Conservation (phyloP, 2,329 filamentous ascomycete species). For the Phaeosphaeria sp. region DNA sequence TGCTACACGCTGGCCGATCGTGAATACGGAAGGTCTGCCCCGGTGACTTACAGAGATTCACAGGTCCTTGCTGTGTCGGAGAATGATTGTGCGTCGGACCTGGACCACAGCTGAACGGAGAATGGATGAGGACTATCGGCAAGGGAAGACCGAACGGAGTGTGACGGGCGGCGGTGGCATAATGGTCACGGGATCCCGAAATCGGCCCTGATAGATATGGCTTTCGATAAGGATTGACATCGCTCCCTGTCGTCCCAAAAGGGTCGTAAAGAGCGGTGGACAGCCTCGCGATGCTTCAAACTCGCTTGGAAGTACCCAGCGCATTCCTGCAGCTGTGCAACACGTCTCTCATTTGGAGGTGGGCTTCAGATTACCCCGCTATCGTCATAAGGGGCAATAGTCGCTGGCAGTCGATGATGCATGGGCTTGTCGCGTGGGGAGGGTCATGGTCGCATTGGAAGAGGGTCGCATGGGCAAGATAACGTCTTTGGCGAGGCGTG, state of each 20-base stretch:
- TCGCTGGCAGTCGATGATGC: slow-evolving; percentile 13
- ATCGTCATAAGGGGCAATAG: slow-evolving; percentile 21
- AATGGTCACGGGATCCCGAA: slow-evolving; percentile 26
- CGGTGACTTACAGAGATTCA: slow-evolving; percentile 1
- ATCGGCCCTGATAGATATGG: slow-evolving; percentile 37
- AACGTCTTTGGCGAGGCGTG: slow-evolving; percentile 7
- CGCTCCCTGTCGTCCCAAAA: slow-evolving; percentile 15
- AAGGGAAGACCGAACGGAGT: background rate
- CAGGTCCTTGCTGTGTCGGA: background rate
- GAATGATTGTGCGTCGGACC: background rate
- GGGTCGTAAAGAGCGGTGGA: slow-evolving; percentile 18
- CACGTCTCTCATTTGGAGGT: slow-evolving; percentile 1
- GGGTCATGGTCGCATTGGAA: slow-evolving; percentile 10
- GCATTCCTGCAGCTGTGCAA: background rate
- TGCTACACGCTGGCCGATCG: slow-evolving; percentile 11
- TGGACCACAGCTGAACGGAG: background rate
- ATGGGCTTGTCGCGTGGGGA: slow-evolving; percentile 25
- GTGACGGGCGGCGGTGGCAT: slow-evolving; percentile 4
- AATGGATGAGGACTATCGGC: background rate
- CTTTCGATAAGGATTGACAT: slow-evolving; percentile 37
- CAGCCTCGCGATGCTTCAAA: slow-evolving; percentile 15
- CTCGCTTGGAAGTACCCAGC: slow-evolving; percentile 14
- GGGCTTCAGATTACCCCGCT: slow-evolving; percentile 24
- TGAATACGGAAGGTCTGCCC: slow-evolving; percentile 23
- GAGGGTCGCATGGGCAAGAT: slow-evolving; percentile 10